Evolutionary conservation across 148 eudicot species (phyloP).

Genomic region (Fagopyrum homotropicum): DNA sequence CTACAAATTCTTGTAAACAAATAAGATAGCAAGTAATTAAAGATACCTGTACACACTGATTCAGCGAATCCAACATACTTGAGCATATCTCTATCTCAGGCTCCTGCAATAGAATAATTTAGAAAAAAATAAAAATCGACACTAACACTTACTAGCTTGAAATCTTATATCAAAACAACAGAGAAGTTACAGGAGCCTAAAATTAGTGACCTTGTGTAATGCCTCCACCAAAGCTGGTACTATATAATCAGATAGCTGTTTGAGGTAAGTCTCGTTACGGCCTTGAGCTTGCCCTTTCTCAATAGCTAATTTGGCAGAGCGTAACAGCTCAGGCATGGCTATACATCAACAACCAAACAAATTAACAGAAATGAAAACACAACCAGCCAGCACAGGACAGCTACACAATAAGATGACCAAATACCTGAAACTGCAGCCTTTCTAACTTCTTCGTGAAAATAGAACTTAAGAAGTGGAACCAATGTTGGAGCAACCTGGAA

Average conservation of each 20-base stretch:
- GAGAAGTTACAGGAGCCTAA: not conserved
- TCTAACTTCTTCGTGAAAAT: constrained; percentile 44
- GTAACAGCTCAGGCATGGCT: constrained; percentile 43
- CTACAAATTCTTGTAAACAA: constrained; percentile 23
- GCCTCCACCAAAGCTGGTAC: constrained; percentile 47
- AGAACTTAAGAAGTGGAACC: constrained; percentile 49
- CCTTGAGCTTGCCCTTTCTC: constrained; percentile 40
- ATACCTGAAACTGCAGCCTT: constrained; percentile 47
- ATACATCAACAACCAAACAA: constrained; percentile 9
- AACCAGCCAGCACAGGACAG: not conserved
- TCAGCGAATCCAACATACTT: constrained; percentile 36
- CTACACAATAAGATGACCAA: constrained; percentile 6
- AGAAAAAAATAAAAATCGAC: not conserved
- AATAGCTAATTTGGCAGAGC: constrained; percentile 37
- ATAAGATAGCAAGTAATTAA: not conserved
- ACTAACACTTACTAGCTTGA: not conserved
- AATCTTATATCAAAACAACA: not conserved
- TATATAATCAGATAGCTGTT: constrained; percentile 32
- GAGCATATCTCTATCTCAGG: constrained; percentile 35
- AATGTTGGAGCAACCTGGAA: constrained; percentile 40
- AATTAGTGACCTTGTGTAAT: constrained; percentile 29
- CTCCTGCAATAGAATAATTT: constrained; percentile 23
- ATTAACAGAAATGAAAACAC: constrained; percentile 3
- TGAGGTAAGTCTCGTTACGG: constrained; percentile 34
- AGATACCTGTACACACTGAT: constrained; percentile 39